Evolutionary conservation across 768 basidiomycete genomes (phyloP).

Genomic region (Termitomyces sp.): DNA sequence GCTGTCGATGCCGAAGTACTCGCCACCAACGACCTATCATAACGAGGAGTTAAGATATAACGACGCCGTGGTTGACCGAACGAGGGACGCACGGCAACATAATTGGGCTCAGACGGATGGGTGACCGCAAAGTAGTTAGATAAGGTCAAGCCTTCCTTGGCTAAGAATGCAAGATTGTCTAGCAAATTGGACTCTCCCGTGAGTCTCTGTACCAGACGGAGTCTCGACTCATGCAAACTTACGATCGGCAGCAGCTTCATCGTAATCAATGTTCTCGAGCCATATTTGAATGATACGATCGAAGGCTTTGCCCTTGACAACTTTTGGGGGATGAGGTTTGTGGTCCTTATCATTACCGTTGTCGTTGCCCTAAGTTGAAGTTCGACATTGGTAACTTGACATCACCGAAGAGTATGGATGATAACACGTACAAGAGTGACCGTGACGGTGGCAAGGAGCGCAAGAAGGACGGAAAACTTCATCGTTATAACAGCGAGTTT

Average conservation of each 20-base stretch:
- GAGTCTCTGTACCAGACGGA: neutral
- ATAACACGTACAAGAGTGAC: neutral
- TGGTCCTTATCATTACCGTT: neutral
- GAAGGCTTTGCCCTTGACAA: slow-evolving; percentile 24
- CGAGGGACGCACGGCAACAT: slow-evolving; percentile 28
- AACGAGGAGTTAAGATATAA: slow-evolving; percentile 12
- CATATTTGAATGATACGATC: slow-evolving; percentile 41
- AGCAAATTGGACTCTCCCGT: neutral
- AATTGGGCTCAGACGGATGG: slow-evolving; percentile 66
- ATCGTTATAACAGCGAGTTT: neutral
- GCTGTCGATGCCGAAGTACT: slow-evolving; percentile 34
- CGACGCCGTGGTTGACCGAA: neutral
- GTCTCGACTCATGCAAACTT: neutral
- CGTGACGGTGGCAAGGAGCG: neutral
- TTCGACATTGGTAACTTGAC: neutral
- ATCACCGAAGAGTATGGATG: neutral
- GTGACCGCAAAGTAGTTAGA: slow-evolving; percentile 46
- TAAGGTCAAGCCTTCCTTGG: slow-evolving; percentile 47
- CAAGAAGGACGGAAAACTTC: neutral
- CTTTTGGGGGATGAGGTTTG: neutral
- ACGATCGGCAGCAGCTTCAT: slow-evolving; percentile 23
- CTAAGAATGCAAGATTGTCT: slow-evolving; percentile 34
- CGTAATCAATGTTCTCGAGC: slow-evolving; percentile 62
- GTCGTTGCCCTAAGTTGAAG: neutral
- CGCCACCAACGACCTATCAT: slow-evolving; percentile 12